A percentile compares a stretch with the other conserved stretches of the same genome.
These are phyloP conservation scores for Yamadazyma conglobata DNA, from an alignment of 1,139 yeast species.

Conservation along the genomic window DNA sequence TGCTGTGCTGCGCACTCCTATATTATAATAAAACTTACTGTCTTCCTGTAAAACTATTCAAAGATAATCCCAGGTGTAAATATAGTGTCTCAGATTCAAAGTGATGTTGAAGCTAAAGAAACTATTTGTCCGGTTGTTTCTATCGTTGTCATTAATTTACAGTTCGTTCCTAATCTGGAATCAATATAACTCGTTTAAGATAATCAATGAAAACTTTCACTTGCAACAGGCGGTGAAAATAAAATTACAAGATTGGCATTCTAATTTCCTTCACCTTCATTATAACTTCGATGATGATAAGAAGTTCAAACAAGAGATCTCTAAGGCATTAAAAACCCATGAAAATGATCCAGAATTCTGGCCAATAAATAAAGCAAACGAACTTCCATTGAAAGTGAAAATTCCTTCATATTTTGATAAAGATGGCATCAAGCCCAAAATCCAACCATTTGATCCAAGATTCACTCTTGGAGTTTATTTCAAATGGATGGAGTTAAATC, in stretches of 20 bases:
- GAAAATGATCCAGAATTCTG: conserved; percentile 25
- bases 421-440: conserved; percentile 15
- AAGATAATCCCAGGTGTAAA: no score
- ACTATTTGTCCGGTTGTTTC: conserved; percentile 6
- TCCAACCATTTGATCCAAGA: conserved; percentile 49
- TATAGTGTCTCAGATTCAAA: background rate
- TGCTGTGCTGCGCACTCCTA: no score
- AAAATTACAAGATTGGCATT: conserved; percentile 18
- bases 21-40: no score
- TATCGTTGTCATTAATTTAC: conserved; percentile 4
- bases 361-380: conserved; percentile 18
- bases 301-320: conserved; percentile 16
- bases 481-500: conserved; percentile 18
- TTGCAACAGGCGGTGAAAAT: conserved; percentile 14
- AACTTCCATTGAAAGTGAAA: conserved; percentile 11
- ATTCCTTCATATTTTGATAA: conserved; percentile 19
- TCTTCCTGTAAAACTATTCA: no score
- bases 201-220: conserved; percentile 2
- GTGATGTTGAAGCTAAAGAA: conserved; percentile 7
- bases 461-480: conserved; percentile 43
- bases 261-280: conserved; percentile 18
- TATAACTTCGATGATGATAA: conserved; percentile 20
- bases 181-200: conserved; percentile 1
- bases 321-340: conserved; percentile 15
- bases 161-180: conserved; percentile 1